Percentiles rank a stretch among this genome's conserved stretches.
These are phyloP conservation scores for Aspergillus carlsbadensis DNA, from an alignment of 495 filamentous ascomycete genomes.

Conservation along the genomic window DNA sequence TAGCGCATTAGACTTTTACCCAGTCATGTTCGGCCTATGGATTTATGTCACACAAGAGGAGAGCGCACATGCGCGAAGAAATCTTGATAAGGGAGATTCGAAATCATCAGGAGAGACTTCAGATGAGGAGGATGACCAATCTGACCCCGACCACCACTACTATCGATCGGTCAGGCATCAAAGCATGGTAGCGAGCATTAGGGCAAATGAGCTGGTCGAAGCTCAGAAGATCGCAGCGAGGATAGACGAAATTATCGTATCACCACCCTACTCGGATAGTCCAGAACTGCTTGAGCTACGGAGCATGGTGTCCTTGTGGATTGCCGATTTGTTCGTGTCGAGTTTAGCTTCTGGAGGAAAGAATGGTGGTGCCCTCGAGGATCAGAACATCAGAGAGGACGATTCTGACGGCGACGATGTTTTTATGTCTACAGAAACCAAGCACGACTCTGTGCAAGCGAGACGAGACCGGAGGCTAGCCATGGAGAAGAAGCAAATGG, in stretches of 20 bases:
- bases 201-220: slow-evolving; percentile 37
- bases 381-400: slow-evolving; percentile 15
- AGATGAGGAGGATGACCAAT: slow-evolving; percentile 31
- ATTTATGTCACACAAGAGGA: slow-evolving; percentile 58
- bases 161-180: slow-evolving; percentile 17
- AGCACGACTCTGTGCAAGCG: slow-evolving; percentile 24
- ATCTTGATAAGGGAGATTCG: slow-evolving; percentile 20
- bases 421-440: slow-evolving; percentile 24
- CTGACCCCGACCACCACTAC: slow-evolving; percentile 15
- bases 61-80: slow-evolving; percentile 35
- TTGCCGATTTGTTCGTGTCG: slow-evolving; percentile 56
- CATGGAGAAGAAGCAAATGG: slow-evolving; percentile 30
- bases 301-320: slow-evolving; percentile 67
- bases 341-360: slow-evolving; percentile 22
- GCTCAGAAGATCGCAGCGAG: slow-evolving; percentile 57
- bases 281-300: slow-evolving; percentile 58
- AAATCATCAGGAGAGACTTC: slow-evolving; percentile 25
- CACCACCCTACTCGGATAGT: slow-evolving; percentile 62
- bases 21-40: slow-evolving; percentile 67
- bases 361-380: background rate
- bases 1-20: slow-evolving; percentile 60
- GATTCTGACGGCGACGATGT: slow-evolving; percentile 19
- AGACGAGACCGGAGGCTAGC: slow-evolving; percentile 35
- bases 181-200: slow-evolving; percentile 24
- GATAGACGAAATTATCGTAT: slow-evolving; percentile 63